Percentiles rank a stretch among this genome's conserved stretches.
Conservation (phyloP, 2,329 filamentous ascomycete species). For the Chalara sp. region DNA sequence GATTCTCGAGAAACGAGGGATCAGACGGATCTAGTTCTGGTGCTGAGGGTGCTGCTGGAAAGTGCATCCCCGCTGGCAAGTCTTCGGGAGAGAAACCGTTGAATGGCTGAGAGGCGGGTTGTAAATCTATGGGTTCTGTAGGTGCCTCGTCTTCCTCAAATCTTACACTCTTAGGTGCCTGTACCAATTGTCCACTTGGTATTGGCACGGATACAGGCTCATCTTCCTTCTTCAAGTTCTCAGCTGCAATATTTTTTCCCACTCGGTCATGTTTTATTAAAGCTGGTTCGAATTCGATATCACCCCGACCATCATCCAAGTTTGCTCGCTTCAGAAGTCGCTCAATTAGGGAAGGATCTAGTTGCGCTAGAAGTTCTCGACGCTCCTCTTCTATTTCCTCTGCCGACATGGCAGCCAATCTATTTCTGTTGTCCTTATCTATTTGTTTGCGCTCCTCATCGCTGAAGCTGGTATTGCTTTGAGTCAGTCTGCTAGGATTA, state of each 20-base stretch:
- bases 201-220: constrained; percentile 15
- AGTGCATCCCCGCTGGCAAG: constrained; percentile 29
- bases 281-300: constrained; percentile 22
- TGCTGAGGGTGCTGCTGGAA: constrained; percentile 36
- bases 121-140: constrained; percentile 34
- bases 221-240: constrained; percentile 1
- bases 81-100: constrained; percentile 55
- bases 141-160: constrained; percentile 31
- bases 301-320: constrained; percentile 25
- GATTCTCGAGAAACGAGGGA: constrained; percentile 72
- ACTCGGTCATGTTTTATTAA: background rate
- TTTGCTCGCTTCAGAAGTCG: constrained; percentile 50
- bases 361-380: constrained; percentile 68
- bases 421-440: constrained; percentile 72
- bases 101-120: constrained; percentile 19
- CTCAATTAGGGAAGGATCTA: constrained; percentile 72
- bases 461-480: constrained; percentile 17
- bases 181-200: constrained; percentile 18
- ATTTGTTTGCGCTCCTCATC: constrained; percentile 64
- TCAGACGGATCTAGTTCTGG: constrained; percentile 79
- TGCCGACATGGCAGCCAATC: constrained; percentile 70
- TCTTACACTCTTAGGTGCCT: constrained; percentile 36
- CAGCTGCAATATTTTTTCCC: background rate
- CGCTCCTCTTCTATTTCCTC: constrained; percentile 77
- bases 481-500: background rate